These are phyloP conservation scores for Sicyos edulis DNA, from an alignment of 306 rosid genomes.

Conservation along the genomic window DNA sequence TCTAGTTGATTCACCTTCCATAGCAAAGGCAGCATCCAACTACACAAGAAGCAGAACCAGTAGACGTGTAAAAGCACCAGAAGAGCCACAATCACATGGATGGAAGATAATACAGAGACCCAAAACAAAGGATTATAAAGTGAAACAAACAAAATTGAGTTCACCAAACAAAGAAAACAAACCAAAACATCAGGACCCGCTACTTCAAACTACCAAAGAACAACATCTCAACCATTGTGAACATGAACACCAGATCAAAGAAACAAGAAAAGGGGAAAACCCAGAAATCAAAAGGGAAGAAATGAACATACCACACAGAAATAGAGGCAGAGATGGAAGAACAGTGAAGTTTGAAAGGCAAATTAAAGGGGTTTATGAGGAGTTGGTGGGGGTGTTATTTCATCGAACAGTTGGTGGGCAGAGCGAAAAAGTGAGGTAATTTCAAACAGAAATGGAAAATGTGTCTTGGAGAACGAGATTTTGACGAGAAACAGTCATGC, in stretches of 20 bases:
- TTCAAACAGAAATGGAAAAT: not conserved
- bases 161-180: not conserved
- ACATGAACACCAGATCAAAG: not conserved
- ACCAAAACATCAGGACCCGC: not conserved
- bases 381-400: slow-evolving; percentile 14
- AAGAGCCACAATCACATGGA: not conserved
- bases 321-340: not conserved
- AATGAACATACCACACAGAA: not conserved
- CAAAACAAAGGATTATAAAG: not conserved
- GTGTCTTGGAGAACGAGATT: not conserved
- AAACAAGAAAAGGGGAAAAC: not conserved
- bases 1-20: slow-evolving; percentile 20
- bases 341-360: not conserved
- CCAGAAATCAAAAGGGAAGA: not conserved
- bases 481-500: slow-evolving; percentile 18
- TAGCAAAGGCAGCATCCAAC: slow-evolving; percentile 17
- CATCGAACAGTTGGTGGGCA: slow-evolving; percentile 13
- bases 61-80: not conserved
- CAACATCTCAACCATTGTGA: not conserved
- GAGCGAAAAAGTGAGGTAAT: not conserved
- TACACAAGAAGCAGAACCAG: not conserved
- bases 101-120: not conserved
- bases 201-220: not conserved
- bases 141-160: not conserved
- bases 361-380: not conserved